Evolutionary conservation across 139 green algal species (phyloP).

Genomic region (Coelastrella sp.): DNA sequence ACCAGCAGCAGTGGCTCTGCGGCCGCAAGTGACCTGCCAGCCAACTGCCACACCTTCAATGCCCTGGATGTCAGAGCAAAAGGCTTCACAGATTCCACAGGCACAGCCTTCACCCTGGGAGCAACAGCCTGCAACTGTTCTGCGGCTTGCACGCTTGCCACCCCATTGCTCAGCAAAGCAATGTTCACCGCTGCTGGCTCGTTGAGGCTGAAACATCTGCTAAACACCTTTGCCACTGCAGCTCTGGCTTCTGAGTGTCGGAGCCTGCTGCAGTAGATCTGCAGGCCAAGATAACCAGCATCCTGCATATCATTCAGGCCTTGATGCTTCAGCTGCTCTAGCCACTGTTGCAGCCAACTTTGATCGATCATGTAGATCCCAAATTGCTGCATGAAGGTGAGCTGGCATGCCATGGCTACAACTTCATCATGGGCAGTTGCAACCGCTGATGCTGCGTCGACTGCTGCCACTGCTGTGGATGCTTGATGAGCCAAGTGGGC

Average conservation of each 20-base stretch:
- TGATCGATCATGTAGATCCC: constrained; percentile 34
- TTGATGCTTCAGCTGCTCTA: background rate
- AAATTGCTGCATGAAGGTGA: background rate
- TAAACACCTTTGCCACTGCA: constrained; percentile 3
- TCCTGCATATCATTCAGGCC: background rate
- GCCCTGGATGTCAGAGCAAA: constrained; percentile 35
- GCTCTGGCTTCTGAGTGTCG: constrained; percentile 3
- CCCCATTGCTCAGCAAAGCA: background rate
- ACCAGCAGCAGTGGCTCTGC: constrained; percentile 40
- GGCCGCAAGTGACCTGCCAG: background rate
- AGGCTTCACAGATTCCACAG: constrained; percentile 22
- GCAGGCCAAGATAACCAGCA: constrained; percentile 9
- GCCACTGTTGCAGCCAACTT: constrained; percentile 19
- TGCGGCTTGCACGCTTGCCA: no score
- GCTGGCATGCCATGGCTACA: background rate
- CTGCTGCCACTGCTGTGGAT: background rate
- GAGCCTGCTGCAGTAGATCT: constrained; percentile 30
- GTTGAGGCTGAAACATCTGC: background rate
- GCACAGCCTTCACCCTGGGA: background rate
- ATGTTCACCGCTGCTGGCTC: background rate
- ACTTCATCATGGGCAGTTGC: constrained; percentile 5
- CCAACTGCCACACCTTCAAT: constrained; percentile 27
- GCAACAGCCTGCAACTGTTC: background rate
- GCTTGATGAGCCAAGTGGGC: background rate
- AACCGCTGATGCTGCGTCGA: background rate